Base-by-base conservation (phyloP, 805 yeast genomes). In the Schizosaccharomyces osmophilus region DNA sequence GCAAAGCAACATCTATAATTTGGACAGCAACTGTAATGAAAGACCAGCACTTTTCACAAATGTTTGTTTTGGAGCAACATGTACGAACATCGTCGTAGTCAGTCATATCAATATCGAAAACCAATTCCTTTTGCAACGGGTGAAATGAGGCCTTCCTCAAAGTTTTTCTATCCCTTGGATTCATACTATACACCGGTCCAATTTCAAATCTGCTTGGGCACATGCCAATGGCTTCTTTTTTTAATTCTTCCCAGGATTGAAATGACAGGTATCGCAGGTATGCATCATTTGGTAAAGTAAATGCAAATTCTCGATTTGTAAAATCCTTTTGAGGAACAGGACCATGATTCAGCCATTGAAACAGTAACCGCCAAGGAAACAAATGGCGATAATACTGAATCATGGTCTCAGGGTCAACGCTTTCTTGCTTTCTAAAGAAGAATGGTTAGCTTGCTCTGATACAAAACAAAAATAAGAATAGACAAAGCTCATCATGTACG, bases 81-180 rank as follows among this genome's bases (percentile, higher is more conserved):
- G 97, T 90, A 73, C 98, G 82, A 66, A 87, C 79, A 31, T 83
- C 85, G 72, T 90, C 97, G 70, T 93, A 93, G 74, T 93, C 98
- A 31, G 96, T 93, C 77, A 93, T 81, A 83, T 93, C 98, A 65
- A 93, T 90, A 81, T 93, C 98, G 65, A 93, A 84, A 5, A 89
- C 95, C 63, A 93, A 76, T 70, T 93, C 98, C 70, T 93, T 93
- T 65, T 80, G 77, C 42, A 83, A 67, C 0, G 98, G 93, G 67
- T 81, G 82, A 83, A 88, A 80, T 26, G 86, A 84, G 39, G 77
- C 77, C 66, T 85, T 85, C 22, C 94, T 80, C 17, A 87, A 74
- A 8, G 82, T 77, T 68, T 86, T 89, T 61, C 95, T 77, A 63
- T 87, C 86, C 62, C 80, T 81, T n/a, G 97, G 98, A 64, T 86